Percentiles rank a stretch among this genome's conserved stretches.
Evolutionary conservation across 73 alveolate genomes (phyloP).

Genomic region (Breviolum minutum): DNA sequence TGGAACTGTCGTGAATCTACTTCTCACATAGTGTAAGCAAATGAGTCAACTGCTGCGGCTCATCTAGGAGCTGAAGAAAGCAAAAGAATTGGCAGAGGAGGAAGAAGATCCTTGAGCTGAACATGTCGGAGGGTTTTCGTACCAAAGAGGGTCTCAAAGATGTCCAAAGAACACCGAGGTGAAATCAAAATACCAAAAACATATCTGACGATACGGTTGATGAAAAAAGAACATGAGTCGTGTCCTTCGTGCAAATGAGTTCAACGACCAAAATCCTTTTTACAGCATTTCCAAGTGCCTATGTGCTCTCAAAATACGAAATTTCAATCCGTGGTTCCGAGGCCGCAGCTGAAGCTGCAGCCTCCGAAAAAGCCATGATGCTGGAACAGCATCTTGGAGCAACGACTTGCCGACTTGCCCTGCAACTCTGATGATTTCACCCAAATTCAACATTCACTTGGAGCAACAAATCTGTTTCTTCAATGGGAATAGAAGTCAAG

Average conservation of each 20-base stretch:
- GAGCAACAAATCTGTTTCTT: no score
- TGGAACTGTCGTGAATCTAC: no score
- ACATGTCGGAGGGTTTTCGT: no score
- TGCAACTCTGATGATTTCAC: no score
- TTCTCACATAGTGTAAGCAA: neutral
- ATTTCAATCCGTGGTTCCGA: neutral
- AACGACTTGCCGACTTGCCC: no score
- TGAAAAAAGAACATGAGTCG: no score
- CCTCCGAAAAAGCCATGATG: conserved; percentile 63
- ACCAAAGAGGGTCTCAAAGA: no score
- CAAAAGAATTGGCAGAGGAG: conserved; percentile 80
- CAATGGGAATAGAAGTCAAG: no score
- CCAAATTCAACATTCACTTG: no score
- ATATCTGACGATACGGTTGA: no score
- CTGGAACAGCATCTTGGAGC: conserved; percentile 50
- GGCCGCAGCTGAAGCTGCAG: conserved; percentile 79
- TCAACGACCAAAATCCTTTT: neutral
- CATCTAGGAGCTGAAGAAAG: conserved; percentile 54
- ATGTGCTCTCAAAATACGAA: neutral
- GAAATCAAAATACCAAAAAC: no score
- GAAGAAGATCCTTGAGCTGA: conserved; percentile 21
- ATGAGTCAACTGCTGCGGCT: neutral
- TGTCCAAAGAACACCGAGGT: no score
- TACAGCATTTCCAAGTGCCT: neutral
- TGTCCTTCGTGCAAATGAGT: neutral